These are phyloP conservation scores for Xylaria sp. DNA, from an alignment of 2,329 filamentous ascomycete species.

Conservation along the genomic window DNA sequence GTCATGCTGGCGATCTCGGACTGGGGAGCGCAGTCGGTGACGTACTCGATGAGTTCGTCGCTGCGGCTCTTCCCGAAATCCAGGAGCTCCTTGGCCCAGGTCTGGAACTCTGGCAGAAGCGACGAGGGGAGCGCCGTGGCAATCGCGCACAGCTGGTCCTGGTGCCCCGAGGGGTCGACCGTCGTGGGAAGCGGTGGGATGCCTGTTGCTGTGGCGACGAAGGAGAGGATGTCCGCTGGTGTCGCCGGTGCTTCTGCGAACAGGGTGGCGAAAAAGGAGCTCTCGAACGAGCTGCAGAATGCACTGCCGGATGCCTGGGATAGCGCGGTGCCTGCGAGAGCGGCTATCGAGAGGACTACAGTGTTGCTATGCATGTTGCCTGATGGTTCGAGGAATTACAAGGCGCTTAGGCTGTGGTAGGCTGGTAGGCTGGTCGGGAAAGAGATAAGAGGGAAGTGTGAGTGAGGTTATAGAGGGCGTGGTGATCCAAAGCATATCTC, in stretches of 20 bases:
- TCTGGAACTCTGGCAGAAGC: slow-evolving; percentile 23
- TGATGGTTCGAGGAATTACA: slow-evolving; percentile 1
- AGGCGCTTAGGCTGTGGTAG: slow-evolving; percentile 7
- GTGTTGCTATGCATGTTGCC: slow-evolving; percentile 23
- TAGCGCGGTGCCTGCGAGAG: slow-evolving; percentile 23
- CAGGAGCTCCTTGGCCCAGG: not conserved
- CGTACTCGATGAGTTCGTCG: slow-evolving; percentile 1
- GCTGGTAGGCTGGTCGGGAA: not conserved
- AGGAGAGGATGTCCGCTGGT: slow-evolving; percentile 21
- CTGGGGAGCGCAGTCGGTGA: slow-evolving; percentile 15
- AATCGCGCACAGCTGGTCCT: slow-evolving; percentile 24
- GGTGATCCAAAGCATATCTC: slow-evolving; percentile 1
- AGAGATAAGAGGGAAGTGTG: not conserved
- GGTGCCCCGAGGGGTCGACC: slow-evolving; percentile 2
- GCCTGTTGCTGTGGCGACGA: slow-evolving; percentile 7
- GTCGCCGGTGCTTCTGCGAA: slow-evolving; percentile 14
- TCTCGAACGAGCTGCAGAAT: slow-evolving; percentile 16
- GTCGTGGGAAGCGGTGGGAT: slow-evolving; percentile 5
- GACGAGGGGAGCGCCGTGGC: slow-evolving; percentile 19
- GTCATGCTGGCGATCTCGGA: slow-evolving; percentile 2
- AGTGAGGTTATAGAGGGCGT: slow-evolving; percentile 10
- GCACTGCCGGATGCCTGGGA: slow-evolving; percentile 20
- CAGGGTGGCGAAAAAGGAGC: slow-evolving; percentile 6
- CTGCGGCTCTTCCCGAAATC: not conserved
- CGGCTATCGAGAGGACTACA: slow-evolving; percentile 4